These are phyloP conservation scores for Thalassiosira livingstoniorum DNA, from an alignment of 352 stramenopile species.

Conservation along the genomic window DNA sequence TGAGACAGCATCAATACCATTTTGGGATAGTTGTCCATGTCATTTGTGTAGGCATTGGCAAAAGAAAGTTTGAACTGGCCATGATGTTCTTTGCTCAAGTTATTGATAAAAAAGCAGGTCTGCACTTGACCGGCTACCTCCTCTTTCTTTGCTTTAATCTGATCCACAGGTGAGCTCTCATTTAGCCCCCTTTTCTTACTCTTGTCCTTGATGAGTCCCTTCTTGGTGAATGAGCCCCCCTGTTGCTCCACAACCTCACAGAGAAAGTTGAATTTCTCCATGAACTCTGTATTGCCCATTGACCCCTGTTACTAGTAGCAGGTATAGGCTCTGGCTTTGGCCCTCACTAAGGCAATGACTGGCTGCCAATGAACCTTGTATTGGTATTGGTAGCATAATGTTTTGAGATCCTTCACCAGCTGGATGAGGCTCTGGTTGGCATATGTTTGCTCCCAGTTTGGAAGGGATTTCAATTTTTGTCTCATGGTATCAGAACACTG, in stretches of 20 bases:
- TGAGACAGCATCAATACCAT: not conserved
- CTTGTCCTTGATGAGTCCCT: not conserved
- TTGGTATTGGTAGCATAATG: not conserved
- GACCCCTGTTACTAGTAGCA: not conserved
- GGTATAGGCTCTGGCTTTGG: not conserved
- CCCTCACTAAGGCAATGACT: not conserved
- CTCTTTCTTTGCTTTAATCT: not conserved
- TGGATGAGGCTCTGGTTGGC: not conserved
- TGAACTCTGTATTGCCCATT: not conserved
- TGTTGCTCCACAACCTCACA: not conserved
- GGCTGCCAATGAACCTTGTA: not conserved
- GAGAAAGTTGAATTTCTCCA: not conserved
- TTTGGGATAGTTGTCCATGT: not conserved
- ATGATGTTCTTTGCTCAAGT: not conserved
- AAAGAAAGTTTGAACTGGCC: not conserved
- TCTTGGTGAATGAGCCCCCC: not conserved
- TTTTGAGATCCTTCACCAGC: not conserved
- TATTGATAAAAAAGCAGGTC: not conserved
- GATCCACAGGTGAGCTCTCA: not conserved
- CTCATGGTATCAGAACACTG: not conserved
- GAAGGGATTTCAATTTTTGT: not conserved
- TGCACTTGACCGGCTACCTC: not conserved
- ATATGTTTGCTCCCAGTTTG: not conserved
- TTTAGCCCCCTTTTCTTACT: not conserved
- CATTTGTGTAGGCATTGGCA: not conserved